Evolutionary conservation across 1,284 basidiomycete species (phyloP), one percentile per base, ranked within the genome.

Genomic region (Puccinia novopanici): DNA sequence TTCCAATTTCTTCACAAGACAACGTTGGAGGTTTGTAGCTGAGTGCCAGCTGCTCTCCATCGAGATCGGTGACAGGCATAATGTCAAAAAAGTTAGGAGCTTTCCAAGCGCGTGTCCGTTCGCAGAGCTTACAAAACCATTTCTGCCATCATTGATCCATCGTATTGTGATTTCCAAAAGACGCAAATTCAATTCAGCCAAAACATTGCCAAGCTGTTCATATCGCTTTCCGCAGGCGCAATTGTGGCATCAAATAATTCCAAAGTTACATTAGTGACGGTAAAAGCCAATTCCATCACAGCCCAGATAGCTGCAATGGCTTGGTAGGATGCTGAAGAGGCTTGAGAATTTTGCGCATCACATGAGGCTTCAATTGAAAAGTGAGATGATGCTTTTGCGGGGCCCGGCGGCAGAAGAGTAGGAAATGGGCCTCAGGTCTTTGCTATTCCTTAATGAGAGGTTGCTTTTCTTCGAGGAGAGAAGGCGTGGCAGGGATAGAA

Each of bases 1-100:
- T n/a, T n/a, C n/a, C n/a, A n/a, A n/a, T n/a, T n/a, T n/a, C n/a
- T n/a, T n/a, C n/a, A n/a, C n/a, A n/a, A n/a, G n/a, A n/a, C n/a
- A n/a, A n/a, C n/a, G n/a, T n/a, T n/a, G n/a, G n/a, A n/a, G n/a
- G 90, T 3, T 93, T 92, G 85, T 93, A 98, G 80, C 95, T 89
- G 65, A 98, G 86, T 93, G 98, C 98, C 84, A 99, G 92, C 82
- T 96, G 97, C 83, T 98, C 94, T 42, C 94, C 90, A 82, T 92
- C 90, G 84, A 98, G 93, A 82, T 91, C 89, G 45, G 93, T 92
- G 17, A 94, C 91, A 0, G 97, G 97, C 81, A 99, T 93, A 81
- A 99, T 95, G 85, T 99, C 96, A 68, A 95, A 90, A 88, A 96
- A 98, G 84, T 91, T 92, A n/a, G 93, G 92, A 22, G 84, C 84